Evolutionary conservation across 352 stramenopile genomes (phyloP).

Genomic region (Phytopythium ostracodes): DNA sequence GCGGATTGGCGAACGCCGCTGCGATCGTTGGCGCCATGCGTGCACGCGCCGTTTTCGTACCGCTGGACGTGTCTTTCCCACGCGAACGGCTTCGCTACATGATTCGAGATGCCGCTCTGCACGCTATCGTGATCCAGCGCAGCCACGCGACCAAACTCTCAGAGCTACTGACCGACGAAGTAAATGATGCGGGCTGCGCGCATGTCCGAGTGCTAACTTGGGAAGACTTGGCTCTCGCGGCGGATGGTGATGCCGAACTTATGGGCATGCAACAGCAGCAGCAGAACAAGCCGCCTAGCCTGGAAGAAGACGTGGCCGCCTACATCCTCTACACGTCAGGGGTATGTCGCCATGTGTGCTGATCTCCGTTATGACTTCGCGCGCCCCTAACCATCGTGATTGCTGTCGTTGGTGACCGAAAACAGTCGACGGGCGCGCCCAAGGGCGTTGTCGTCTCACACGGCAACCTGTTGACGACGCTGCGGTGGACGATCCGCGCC

Average conservation of each 20-base stretch:
- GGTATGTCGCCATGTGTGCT: constrained; percentile 10
- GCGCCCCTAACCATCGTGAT: background rate
- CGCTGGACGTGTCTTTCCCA: constrained; percentile 46
- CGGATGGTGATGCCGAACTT: background rate
- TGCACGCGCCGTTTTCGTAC: constrained; percentile 34
- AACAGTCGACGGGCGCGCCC: constrained; percentile 48
- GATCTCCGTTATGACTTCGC: background rate
- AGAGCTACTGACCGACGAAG: constrained; percentile 10
- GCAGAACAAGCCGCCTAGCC: background rate
- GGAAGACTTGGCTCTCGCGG: constrained; percentile 16
- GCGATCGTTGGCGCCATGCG: constrained; percentile 38
- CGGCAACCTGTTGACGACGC: constrained; percentile 48
- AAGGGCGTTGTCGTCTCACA: constrained; percentile 73
- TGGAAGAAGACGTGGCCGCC: constrained; percentile 13
- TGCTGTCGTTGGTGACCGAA: background rate
- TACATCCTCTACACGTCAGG: constrained; percentile 80
- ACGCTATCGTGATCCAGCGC: constrained; percentile 36
- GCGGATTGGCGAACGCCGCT: constrained; percentile 36
- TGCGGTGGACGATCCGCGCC: constrained; percentile 47
- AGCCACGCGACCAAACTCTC: constrained; percentile 20
- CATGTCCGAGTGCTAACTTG: constrained; percentile 22
- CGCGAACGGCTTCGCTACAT: constrained; percentile 44
- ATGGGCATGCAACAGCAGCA: background rate
- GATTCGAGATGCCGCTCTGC: constrained; percentile 30
- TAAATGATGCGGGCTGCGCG: background rate